phyloP scores from a whole-genome alignment of 164 flowering plant species.

The Chloranthus sessilifolius region DNA sequence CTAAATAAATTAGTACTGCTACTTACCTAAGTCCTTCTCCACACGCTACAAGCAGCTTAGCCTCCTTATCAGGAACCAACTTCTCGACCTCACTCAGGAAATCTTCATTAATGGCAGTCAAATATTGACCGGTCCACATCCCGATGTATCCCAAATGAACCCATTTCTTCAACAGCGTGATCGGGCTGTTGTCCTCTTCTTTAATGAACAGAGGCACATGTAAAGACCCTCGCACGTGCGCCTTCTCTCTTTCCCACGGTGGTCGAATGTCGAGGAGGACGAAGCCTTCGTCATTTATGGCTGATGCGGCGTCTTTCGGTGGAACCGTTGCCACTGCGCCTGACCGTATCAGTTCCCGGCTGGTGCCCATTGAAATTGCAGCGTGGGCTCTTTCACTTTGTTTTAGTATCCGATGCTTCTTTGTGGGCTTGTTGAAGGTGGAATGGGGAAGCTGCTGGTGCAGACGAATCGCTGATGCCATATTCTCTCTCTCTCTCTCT shows the following conservation, averaged over 20 bases:
- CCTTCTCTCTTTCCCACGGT: conserved; percentile 83
- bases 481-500: too few relatives aligned
- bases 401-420: too few relatives aligned
- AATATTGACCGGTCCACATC: conserved; percentile 80
- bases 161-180: conserved; percentile 85
- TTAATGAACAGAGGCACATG: conserved; percentile 79
- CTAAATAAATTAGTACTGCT: too few relatives aligned
- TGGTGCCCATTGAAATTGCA: conserved; percentile 31
- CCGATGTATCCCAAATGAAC: conserved; percentile 96
- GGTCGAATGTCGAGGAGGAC: conserved; percentile 76
- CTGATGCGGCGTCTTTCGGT: conserved; percentile 50
- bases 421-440: too few relatives aligned
- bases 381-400: too few relatives aligned
- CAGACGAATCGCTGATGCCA: too few relatives aligned
- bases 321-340: conserved; percentile 45
- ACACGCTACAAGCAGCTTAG: conserved; percentile 74
- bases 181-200: conserved; percentile 56
- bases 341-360: conserved; percentile 47
- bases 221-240: conserved; percentile 64
- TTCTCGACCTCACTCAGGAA: conserved; percentile 49
- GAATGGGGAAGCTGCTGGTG: too few relatives aligned
- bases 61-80: conserved; percentile 57
- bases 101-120: conserved; percentile 56
- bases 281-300: conserved; percentile 44
- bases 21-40: conserved; percentile 94